Base-by-base conservation (phyloP, 1,284 basidiomycete species). In the Leccinum holopus region DNA sequence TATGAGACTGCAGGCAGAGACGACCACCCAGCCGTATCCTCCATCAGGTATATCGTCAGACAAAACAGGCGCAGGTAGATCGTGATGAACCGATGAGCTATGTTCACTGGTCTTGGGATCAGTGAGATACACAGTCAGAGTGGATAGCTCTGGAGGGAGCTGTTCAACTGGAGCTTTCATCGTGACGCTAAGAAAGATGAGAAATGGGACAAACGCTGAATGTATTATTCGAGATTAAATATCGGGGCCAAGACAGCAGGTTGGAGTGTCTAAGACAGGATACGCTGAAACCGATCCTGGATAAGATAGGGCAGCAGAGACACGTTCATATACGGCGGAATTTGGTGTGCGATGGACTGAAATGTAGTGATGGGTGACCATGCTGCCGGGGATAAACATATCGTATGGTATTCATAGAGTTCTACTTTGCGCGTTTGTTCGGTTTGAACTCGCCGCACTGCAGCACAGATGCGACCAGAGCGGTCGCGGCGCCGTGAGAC, bases 401-500 rank as follows among this genome's bases (percentile, higher is more conserved):
- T 79, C 79, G 66, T 82, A 77, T 65, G 77, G 8, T 32, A 9
- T 37, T 39, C 73, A 68, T 84, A 84, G 60, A 91, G 81, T 55
- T 87, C 86, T 72, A 82, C 82, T 77, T 44, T 44, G 41, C 84
- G 82, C n/a, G 80, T 87, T 63, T 84, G 77, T 69, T 88, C 84
- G 16, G 80, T 79, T 74, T 82, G 86, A 61, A 75, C 76, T 59
- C 80, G 80, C 62, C 84, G 81, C 64, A 80, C 79, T 2, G 77
- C 75, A 69, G 88, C 85, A 55, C 89, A 81, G 74, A 94, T 94
- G 59, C 78, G 78, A n/a, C 82, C 75, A 8, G 90, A 87, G 62
- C 91, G 84, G 57, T 84, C 83, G 25, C 89, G 67, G 60, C 91
- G 85, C 92, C 93, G 16, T 21, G 37, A 28, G 44, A 56, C 55